Conservation (phyloP, 768 basidiomycete genomes). For the Suillus occidentalis region DNA sequence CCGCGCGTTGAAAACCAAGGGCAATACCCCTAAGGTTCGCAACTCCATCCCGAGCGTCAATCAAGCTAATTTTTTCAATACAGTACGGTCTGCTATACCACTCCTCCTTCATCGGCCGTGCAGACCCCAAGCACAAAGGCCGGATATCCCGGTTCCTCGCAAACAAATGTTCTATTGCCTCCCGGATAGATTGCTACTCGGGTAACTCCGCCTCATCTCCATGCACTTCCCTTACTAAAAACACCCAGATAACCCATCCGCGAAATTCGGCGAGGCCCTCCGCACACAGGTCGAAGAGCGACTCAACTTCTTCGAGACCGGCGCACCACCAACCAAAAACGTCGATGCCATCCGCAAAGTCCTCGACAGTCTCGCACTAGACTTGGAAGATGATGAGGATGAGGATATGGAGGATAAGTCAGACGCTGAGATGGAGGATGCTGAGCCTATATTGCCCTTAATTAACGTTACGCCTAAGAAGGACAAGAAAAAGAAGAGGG, state of each 20-base stretch:
- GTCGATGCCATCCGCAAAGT: slow-evolving; percentile 92
- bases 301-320: slow-evolving; percentile 90
- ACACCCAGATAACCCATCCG: slow-evolving; percentile 71
- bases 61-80: not conserved
- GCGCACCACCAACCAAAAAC: slow-evolving; percentile 85
- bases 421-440: slow-evolving; percentile 45
- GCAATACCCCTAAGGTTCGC: slow-evolving; percentile 91
- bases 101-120: slow-evolving; percentile 94
- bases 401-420: slow-evolving; percentile 38
- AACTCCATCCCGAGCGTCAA: not conserved
- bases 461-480: slow-evolving; percentile 55
- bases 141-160: slow-evolving; percentile 98
- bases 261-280: slow-evolving; percentile 95
- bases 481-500: slow-evolving; percentile 69
- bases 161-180: slow-evolving; percentile 97
- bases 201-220: slow-evolving; percentile 43
- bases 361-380: slow-evolving; percentile 71
- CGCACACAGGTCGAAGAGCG: slow-evolving; percentile 95
- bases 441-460: slow-evolving; percentile 53
- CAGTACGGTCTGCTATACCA: slow-evolving; percentile 98
- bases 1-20: slow-evolving; percentile 96
- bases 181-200: slow-evolving; percentile 92
- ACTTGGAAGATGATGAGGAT: slow-evolving; percentile 59
- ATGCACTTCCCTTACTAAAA: not conserved
- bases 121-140: slow-evolving; percentile 92